phyloP scores from a whole-genome alignment of 2,329 filamentous ascomycete species.

The Juglanconis sp. region DNA sequence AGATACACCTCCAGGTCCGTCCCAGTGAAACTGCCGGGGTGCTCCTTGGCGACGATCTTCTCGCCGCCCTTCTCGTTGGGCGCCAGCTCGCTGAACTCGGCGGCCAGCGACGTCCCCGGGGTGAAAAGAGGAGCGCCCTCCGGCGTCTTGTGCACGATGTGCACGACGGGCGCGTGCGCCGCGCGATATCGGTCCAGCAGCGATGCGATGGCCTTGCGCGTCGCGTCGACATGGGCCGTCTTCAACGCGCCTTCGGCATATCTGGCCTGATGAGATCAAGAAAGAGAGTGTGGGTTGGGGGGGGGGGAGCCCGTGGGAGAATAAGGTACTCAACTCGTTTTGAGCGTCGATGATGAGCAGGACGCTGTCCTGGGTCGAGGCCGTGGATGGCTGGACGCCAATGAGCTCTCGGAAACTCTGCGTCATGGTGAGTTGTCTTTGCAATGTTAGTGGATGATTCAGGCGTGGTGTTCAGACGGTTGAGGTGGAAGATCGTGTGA shows the following conservation, averaged over 20 bases:
- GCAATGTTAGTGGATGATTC: too few species aligned
- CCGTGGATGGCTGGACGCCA: conserved; percentile 52
- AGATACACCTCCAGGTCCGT: conserved; percentile 57
- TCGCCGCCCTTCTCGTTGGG: conserved; percentile 46
- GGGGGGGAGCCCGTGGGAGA: background rate
- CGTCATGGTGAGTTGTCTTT: background rate
- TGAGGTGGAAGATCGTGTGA: too few species aligned
- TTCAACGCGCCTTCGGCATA: conserved; percentile 54
- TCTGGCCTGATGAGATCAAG: background rate
- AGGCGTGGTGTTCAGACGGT: background rate
- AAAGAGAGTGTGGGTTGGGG: background rate
- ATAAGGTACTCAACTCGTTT: conserved; percentile 50
- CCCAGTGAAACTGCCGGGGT: conserved; percentile 57
- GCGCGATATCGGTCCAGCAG: conserved; percentile 60
- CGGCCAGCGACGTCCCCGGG: conserved; percentile 54
- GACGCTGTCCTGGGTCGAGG: conserved; percentile 54
- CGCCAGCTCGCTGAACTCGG: conserved; percentile 58
- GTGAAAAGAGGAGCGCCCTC: conserved; percentile 65
- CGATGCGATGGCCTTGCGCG: conserved; percentile 52
- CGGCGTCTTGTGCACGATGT: conserved; percentile 58
- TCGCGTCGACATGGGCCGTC: conserved; percentile 49
- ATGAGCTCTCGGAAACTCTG: conserved; percentile 44
- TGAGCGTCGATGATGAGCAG: conserved; percentile 70
- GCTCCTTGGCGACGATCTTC: conserved; percentile 55
- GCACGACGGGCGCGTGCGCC: conserved; percentile 49